phyloP scores from a whole-genome alignment of 2,329 filamentous ascomycete species.

The Achaetomium macrosporum region DNA sequence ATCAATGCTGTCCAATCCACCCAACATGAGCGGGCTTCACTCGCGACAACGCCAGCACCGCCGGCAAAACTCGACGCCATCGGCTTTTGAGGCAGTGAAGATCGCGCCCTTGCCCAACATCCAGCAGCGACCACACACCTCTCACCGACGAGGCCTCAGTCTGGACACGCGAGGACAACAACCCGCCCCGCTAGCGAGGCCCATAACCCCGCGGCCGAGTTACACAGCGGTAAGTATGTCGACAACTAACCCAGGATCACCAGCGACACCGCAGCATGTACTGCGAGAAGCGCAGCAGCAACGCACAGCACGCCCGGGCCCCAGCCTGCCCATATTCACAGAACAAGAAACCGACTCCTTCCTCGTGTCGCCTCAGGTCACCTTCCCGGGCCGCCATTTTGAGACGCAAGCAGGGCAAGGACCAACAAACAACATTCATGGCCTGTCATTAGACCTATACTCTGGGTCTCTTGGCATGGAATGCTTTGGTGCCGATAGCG shows the following conservation, averaged over 20 bases:
- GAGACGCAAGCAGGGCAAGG: conserved; percentile 37
- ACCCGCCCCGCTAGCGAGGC: conserved; percentile 30
- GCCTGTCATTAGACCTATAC: conserved; percentile 43
- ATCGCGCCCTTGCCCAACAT: conserved; percentile 58
- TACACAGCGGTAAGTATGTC: conserved; percentile 47
- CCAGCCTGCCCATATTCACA: conserved; percentile 29
- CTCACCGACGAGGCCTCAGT: conserved; percentile 78
- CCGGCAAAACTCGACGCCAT: conserved; percentile 82
- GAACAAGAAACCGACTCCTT: conserved; percentile 45
- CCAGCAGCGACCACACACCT: conserved; percentile 36
- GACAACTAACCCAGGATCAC: conserved; percentile 52
- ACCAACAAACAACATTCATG: conserved; percentile 31
- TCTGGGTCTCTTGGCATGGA: conserved; percentile 41
- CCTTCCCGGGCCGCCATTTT: conserved; percentile 50
- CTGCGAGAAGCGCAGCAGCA: conserved; percentile 90
- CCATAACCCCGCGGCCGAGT: conserved; percentile 38
- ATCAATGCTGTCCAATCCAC: conserved; percentile 38
- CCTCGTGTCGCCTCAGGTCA: conserved; percentile 50
- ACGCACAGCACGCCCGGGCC: conserved; percentile 74
- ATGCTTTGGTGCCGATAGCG: conserved; percentile 42
- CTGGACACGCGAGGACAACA: conserved; percentile 66
- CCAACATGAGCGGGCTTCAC: conserved; percentile 61
- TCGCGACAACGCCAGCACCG: conserved; percentile 70
- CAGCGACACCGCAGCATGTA: conserved; percentile 65
- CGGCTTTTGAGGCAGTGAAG: conserved; percentile 69